Conservation (phyloP, 306 rosid genomes). For the Glycine soja region DNA sequence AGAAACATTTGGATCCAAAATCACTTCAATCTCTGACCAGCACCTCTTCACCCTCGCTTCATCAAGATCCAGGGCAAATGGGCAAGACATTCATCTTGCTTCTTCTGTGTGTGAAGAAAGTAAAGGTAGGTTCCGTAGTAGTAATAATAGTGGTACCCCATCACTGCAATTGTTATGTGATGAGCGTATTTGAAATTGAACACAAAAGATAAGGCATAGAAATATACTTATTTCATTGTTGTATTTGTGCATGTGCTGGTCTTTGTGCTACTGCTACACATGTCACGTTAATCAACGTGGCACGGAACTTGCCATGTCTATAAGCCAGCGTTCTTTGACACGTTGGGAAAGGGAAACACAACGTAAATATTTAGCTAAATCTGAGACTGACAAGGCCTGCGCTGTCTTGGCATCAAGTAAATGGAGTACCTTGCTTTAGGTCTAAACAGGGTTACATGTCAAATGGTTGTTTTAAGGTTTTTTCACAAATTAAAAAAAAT, state of each 20-base stretch:
- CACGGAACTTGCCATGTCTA: background rate
- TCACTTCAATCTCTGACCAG: slow-evolving; percentile 19
- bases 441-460: background rate
- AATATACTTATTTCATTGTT: slow-evolving; percentile 4
- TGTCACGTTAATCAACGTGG: too few species aligned
- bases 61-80: slow-evolving; percentile 46
- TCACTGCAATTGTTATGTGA: slow-evolving; percentile 68
- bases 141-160: slow-evolving; percentile 35
- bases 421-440: background rate
- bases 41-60: slow-evolving; percentile 27
- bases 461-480: too few species aligned
- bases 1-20: slow-evolving; percentile 51
- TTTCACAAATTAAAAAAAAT: too few species aligned
- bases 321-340: background rate
- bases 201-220: background rate
- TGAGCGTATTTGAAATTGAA: slow-evolving; percentile 52
- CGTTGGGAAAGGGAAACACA: background rate
- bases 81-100: slow-evolving; percentile 50
- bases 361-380: background rate
- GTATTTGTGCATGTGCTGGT: slow-evolving; percentile 18
- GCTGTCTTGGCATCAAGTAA: background rate
- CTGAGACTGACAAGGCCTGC: too few species aligned
- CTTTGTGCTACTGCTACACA: background rate
- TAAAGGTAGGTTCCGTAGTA: slow-evolving; percentile 52
- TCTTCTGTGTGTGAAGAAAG: slow-evolving; percentile 57